These are phyloP conservation scores for Saxophila tyrrhenica DNA, from an alignment of 495 filamentous ascomycete species.

Conservation along the genomic window DNA sequence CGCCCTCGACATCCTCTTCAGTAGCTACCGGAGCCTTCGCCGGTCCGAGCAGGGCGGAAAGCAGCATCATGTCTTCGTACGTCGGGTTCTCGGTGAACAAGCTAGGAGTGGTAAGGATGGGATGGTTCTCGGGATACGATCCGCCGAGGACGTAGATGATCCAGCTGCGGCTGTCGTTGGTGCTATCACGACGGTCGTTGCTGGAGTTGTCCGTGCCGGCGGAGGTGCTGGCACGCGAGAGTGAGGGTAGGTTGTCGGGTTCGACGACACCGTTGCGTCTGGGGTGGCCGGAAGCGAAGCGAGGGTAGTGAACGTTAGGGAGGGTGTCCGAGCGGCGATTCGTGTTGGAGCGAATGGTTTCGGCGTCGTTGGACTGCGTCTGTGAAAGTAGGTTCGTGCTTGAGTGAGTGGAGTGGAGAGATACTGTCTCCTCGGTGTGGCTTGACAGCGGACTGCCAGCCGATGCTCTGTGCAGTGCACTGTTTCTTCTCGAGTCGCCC, in stretches of 20 bases:
- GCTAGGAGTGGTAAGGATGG: slow-evolving; percentile 63
- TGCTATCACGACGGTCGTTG: slow-evolving; percentile 12
- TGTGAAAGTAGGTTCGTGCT: slow-evolving; percentile 14
- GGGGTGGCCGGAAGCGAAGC: slow-evolving; percentile 51
- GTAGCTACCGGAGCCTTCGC: slow-evolving; percentile 64
- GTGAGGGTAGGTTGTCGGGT: slow-evolving; percentile 42
- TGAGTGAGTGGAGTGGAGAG: slow-evolving; percentile 20
- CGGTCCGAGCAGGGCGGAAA: slow-evolving; percentile 60
- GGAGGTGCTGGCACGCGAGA: slow-evolving; percentile 31
- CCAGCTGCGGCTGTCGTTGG: slow-evolving; percentile 46
- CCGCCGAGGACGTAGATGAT: slow-evolving; percentile 72
- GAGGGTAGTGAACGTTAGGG: slow-evolving; percentile 28
- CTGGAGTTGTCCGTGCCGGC: slow-evolving; percentile 14
- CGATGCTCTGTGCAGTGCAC: slow-evolving; percentile 12
- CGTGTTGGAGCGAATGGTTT: slow-evolving; percentile 4
- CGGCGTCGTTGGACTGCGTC: not conserved
- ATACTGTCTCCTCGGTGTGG: slow-evolving; percentile 16
- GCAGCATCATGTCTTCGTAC: slow-evolving; percentile 68
- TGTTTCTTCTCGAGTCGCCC: slow-evolving; percentile 17
- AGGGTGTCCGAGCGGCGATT: slow-evolving; percentile 18
- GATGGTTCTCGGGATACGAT: slow-evolving; percentile 64
- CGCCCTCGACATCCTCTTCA: slow-evolving; percentile 53
- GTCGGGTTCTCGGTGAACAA: slow-evolving; percentile 70
- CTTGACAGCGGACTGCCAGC: slow-evolving; percentile 13
- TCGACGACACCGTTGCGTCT: slow-evolving; percentile 58